These are phyloP conservation scores for Rhinocladiella similis DNA, from an alignment of 2,329 filamentous ascomycete species.

Conservation along the genomic window DNA sequence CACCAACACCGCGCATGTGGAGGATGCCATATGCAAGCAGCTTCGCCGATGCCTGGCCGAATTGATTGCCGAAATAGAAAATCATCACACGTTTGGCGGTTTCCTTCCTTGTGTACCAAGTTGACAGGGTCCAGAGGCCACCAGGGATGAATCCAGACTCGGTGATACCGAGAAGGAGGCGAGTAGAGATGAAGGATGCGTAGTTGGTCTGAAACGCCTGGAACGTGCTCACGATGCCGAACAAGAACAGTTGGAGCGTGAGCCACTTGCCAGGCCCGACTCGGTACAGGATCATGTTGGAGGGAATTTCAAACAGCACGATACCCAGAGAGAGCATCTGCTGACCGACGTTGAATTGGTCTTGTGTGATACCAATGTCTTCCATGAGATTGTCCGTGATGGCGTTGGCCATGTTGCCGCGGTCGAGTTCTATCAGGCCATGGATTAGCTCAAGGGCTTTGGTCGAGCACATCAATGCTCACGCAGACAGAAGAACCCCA, in stretches of 20 bases:
- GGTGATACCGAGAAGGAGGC: conserved; percentile 54
- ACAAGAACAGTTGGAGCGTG: conserved; percentile 55
- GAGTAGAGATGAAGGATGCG: conserved; percentile 49
- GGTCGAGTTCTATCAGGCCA: conserved; percentile 16
- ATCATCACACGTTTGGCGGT: conserved; percentile 54
- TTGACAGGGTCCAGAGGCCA: conserved; percentile 52
- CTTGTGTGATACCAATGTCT: conserved; percentile 52
- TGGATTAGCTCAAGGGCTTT: background rate
- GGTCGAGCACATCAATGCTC: no score
- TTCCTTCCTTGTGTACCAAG: conserved; percentile 57
- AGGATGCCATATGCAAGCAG: conserved; percentile 44
- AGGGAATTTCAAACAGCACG: conserved; percentile 52
- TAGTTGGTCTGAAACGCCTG: conserved; percentile 54
- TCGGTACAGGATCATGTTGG: conserved; percentile 54
- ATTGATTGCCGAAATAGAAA: conserved; percentile 59
- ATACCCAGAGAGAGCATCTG: conserved; percentile 54
- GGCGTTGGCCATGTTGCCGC: conserved; percentile 50
- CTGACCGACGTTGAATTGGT: conserved; percentile 57
- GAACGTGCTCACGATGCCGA: conserved; percentile 54
- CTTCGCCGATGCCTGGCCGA: conserved; percentile 46
- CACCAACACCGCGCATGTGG: conserved; percentile 50
- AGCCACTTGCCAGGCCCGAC: conserved; percentile 57
- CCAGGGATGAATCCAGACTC: conserved; percentile 60
- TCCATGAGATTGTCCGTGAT: conserved; percentile 54
- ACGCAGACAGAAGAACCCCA: conserved; percentile 35